Evolutionary conservation across 306 rosid genomes (phyloP), one percentile per base, ranked within the genome.

Genomic region (Rubus idaeus): DNA sequence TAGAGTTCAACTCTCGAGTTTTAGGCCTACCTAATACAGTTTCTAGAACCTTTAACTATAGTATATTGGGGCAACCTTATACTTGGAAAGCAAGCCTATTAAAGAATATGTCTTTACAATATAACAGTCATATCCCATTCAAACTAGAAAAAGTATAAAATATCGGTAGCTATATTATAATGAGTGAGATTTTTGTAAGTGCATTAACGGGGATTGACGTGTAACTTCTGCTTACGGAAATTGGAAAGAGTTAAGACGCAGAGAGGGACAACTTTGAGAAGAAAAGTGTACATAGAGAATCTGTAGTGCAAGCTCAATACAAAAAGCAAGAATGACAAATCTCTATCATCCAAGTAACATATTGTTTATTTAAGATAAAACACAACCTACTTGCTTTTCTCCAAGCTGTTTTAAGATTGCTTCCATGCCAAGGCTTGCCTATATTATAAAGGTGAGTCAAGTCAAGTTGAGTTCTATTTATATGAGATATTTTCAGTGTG

Each of bases 351-450:
- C 70, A 18, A 16, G 46, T 30, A 75, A 23, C 12, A 42, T 46
- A 21, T 53, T 68, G 75, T 58, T 68, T 20, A 45, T 46, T 40
- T 52, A 26, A 50, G 60, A 45, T 46, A 63, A 57, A 68, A 57
- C 21, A 68, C 35, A 11, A n/a, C 8, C 42, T 44, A 47, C 50
- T 35, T 78, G 40, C 17, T 21, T 30, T 14, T 37, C 10, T n/a
- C 14, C 50, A 10, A 23, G 11, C 14, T 26, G 23, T 55, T 70
- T 53, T 26, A 45, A 18, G 70, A 77, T 76, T 75, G 49, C 84
- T 80, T 77, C 35, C 60, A 41, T 26, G 75, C 63, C 68, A 73
- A 80, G 82, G 77, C 20, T 39, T 37, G 64, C 69, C 46, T 26
- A 45, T 57, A 52, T 68, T 76, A 62, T 6, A 44, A 44, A 69